Evolutionary conservation across 1,284 basidiomycete genomes (phyloP).

Genomic region (Cryptococcus sp.): DNA sequence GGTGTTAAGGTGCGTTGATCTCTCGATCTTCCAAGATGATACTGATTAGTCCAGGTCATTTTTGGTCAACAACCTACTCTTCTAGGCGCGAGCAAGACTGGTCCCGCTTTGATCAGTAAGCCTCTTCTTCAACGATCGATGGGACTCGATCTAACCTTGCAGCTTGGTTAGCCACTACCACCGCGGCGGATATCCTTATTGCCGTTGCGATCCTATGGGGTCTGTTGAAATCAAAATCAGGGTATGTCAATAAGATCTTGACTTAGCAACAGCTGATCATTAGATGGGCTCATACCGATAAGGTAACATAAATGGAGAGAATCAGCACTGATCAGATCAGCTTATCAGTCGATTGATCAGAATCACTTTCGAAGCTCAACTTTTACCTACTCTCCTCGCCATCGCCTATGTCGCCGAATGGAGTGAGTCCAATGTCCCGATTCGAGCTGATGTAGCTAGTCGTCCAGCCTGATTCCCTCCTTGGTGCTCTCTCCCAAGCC

Average conservation of each 20-base stretch:
- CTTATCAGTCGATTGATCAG: constrained; percentile 1
- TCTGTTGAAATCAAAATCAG: constrained; percentile 23
- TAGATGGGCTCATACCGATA: no score
- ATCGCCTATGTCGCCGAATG: no score
- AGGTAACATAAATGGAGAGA: no score
- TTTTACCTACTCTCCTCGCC: no score
- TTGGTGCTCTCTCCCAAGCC: constrained; percentile 21
- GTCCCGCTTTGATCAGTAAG: constrained; percentile 19
- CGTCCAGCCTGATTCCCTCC: constrained; percentile 16
- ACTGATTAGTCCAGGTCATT: constrained; percentile 7
- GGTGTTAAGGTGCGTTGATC: no score
- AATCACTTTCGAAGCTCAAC: no score
- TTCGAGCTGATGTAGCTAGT: background rate
- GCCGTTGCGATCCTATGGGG: constrained; percentile 21
- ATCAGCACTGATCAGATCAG: constrained; percentile 22
- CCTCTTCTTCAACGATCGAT: background rate
- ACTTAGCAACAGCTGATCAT: no score
- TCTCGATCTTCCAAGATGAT: no score
- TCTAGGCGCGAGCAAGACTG: constrained; percentile 16
- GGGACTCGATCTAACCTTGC: background rate
- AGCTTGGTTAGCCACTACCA: constrained; percentile 19
- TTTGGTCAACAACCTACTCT: constrained; percentile 16
- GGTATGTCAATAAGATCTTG: constrained; percentile 6
- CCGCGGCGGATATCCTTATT: constrained; percentile 28
- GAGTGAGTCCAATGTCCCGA: no score